Conservation (phyloP, 306 rosid species). For the Glycine soja region DNA sequence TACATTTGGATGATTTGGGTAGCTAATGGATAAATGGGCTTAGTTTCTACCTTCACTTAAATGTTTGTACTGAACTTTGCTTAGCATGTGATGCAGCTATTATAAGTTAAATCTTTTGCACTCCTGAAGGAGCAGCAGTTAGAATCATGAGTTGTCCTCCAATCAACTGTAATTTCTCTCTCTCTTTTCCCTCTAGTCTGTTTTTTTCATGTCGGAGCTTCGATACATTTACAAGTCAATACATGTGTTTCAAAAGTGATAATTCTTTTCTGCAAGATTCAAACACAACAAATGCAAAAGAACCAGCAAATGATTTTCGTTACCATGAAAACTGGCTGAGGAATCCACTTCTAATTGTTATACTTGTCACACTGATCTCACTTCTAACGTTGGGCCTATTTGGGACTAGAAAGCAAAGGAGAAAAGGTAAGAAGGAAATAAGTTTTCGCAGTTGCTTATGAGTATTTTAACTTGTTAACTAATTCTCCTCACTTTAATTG, state of each 20-base stretch:
- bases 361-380: not conserved
- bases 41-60: not conserved
- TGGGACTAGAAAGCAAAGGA: constrained; percentile 10
- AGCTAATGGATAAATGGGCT: too few relatives aligned
- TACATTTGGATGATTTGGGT: too few relatives aligned
- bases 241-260: not conserved
- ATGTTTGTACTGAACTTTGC: not conserved
- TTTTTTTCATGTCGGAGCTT: not conserved
- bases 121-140: not conserved
- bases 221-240: not conserved
- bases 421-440: constrained; percentile 38
- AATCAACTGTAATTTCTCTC: too few relatives aligned
- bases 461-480: not conserved
- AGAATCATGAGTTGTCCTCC: not conserved
- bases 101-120: not conserved
- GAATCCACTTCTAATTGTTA: not conserved
- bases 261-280: constrained; percentile 22
- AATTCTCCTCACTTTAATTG: not conserved
- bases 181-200: not conserved
- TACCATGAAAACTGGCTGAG: not conserved
- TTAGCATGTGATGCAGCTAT: not conserved
- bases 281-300: not conserved
- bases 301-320: not conserved
- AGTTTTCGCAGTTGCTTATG: not conserved
- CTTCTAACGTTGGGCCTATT: not conserved